Base-by-base conservation (phyloP, 1,284 basidiomycete species). In the Cutaneotrichosporon dermatis region DNA sequence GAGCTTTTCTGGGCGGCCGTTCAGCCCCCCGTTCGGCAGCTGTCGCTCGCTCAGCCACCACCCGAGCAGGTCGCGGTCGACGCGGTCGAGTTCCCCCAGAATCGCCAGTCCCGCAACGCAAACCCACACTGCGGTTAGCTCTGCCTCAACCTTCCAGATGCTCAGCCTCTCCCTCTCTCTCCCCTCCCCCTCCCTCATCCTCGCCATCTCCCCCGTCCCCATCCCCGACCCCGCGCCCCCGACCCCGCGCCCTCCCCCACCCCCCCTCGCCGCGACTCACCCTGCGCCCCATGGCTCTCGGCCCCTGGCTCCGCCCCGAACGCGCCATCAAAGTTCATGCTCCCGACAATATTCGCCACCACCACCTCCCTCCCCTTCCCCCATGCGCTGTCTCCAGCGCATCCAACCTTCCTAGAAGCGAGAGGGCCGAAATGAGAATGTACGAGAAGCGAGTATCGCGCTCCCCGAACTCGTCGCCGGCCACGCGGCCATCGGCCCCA, bases 1-100 rank as follows among this genome's bases (percentile, higher is more conserved):
- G n/a, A 98, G 82, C 80, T 99, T 99, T 74, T 99, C 92, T 3
- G 95, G 95, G 16, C 95, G 83, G 0, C 95, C 95, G 68, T 99
- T 98, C 60, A 99, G 80, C 0, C 95, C 96, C 7, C 95, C 95
- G 68, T 86, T 92, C 0, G 92, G 88, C 9, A 97, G 81, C 74
- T 99, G 95, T 7, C 95, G 82, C 71, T 99, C 96, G 9, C 88
- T 85, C 2, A 99, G 80, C 95, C 95, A 99, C 86, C 89, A 93
- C 9, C 83, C 88, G 2, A 97, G 80, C 36, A 85, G 88, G 15
- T 89, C 83, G 1, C 79, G 71, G 70, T 96, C 90, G 4, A 94
- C 83, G 39, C 84, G 80, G 68, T 95, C 88, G 9, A 98, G 50
- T 51, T 86, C 79, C 70, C 89, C 87, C 4, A 98, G 81, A 16